Conservation (phyloP, 768 basidiomycete genomes). For the Kwoniella europaea region DNA sequence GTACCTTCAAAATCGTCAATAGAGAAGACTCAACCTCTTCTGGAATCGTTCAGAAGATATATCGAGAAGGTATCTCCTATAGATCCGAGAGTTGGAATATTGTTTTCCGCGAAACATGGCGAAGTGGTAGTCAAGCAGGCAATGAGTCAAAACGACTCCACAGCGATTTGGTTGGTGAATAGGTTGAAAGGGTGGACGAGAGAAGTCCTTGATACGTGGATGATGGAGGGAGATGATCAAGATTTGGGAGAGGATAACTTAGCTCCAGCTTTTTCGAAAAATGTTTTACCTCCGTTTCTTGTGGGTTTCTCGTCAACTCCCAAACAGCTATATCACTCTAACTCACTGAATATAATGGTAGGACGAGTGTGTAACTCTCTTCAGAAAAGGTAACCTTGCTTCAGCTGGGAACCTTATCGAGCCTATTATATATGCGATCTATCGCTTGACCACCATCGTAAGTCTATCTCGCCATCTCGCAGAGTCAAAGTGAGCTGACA, state of each 20-base stretch:
- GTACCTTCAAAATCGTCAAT: conserved; percentile 14
- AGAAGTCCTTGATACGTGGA: conserved; percentile 19
- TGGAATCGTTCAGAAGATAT: conserved; percentile 30
- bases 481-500: not conserved
- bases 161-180: conserved; percentile 21
- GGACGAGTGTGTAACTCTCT: conserved; percentile 3
- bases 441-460: conserved; percentile 22
- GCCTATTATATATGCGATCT: conserved; percentile 21
- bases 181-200: conserved; percentile 24
- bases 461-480: conserved; percentile 5
- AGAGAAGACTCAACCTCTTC: conserved; percentile 4
- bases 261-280: conserved; percentile 4
- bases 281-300: conserved; percentile 13
- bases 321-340: no score
- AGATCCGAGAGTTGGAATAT: conserved; percentile 29
- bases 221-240: conserved; percentile 1
- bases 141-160: conserved; percentile 21
- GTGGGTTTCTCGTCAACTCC: conserved; percentile 6
- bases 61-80: conserved; percentile 16
- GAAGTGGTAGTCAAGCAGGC: conserved; percentile 13
- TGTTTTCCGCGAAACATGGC: conserved; percentile 34
- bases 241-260: conserved; percentile 23
- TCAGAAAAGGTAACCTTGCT: not conserved
- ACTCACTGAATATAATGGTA: not conserved
- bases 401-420: conserved; percentile 14